Evolutionary conservation across 768 basidiomycete species (phyloP), one percentile per base, ranked within the genome.

Genomic region (Mycena belliarum): DNA sequence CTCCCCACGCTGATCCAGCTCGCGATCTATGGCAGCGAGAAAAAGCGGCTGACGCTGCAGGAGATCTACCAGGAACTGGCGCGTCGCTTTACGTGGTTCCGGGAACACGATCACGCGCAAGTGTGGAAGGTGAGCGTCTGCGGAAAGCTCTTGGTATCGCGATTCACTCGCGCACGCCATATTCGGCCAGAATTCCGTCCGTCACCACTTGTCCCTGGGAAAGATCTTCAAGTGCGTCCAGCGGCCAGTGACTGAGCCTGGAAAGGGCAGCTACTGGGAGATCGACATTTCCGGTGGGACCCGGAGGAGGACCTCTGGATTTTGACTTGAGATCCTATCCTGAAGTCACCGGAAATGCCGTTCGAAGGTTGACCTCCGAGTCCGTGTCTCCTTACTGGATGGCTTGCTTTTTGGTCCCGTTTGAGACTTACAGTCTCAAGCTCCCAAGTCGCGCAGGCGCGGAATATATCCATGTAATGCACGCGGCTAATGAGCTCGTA

Each of bases 221-320:
- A 79, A 82, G 41, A 78, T 82, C n/a, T 90, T 91, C 69, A 65
- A 70, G 18, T 75, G 78, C n/a, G 72, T 78, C 1, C 72, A 76
- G 1, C 79, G 87, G 14, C 84, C 86, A 0, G 81, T 87, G 52
- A 85, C 82, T 0, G 86, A 88, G 63, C 86, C 86, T 0, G 87
- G 88, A 0, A 88, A 88, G 60, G 88, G 88, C 1, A 79, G 74
- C 37, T 89, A 88, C 63, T 89, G 87, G 87, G 69, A 68, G 40
- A 65, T 84, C 21, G 84, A 88, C 56, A 67, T 81, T 55, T 77
- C 80, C 1, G 69, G 72, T 12, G 84, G 84, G 7, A 32, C 6
- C 29, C 7, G 29, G 12, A 12, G 12, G 29, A 32, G n/a, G n/a
- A n/a, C n/a, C n/a, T n/a, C n/a, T n/a, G n/a, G n/a, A n/a, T n/a